Percentiles rank a stretch among this genome's conserved stretches.
These are phyloP conservation scores for Beauveria sp. DNA, from an alignment of 2,329 filamentous ascomycete species.

Conservation along the genomic window DNA sequence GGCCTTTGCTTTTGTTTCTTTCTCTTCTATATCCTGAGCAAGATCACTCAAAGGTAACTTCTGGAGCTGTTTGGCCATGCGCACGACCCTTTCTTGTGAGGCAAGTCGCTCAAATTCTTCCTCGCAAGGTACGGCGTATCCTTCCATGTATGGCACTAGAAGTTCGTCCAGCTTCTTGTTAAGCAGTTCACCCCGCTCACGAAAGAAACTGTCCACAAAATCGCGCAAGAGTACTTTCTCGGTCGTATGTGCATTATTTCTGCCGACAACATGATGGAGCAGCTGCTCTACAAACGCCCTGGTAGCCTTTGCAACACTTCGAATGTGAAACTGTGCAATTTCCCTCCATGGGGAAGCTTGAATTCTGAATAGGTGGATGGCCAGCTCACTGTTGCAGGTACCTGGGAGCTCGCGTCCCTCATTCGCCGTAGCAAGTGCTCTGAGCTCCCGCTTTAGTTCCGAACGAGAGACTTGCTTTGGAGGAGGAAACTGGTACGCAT, in stretches of 20 bases:
- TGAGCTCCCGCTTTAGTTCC: background rate
- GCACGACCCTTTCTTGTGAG: constrained; percentile 12
- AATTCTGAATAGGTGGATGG: constrained; percentile 28
- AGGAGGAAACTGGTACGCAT: background rate
- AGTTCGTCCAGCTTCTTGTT: constrained; percentile 31
- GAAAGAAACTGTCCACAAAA: constrained; percentile 25
- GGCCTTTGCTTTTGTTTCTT: background rate
- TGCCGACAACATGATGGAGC: constrained; percentile 17
- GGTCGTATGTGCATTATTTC: constrained; percentile 11
- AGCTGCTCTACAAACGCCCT: constrained; percentile 31
- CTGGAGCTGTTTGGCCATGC: background rate
- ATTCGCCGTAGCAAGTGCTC: constrained; percentile 24
- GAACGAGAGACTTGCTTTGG: background rate
- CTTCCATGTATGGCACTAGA: constrained; percentile 27
- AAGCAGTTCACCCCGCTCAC: constrained; percentile 22
- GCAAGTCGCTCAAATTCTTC: constrained; percentile 21
- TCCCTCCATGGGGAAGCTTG: constrained; percentile 31
- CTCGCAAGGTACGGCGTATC: constrained; percentile 26
- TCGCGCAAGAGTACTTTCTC: constrained; percentile 17
- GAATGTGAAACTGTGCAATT: constrained; percentile 30
- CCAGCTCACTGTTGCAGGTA: constrained; percentile 28
- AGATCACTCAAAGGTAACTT: background rate
- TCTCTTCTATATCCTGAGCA: background rate
- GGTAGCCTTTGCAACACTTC: constrained; percentile 19
- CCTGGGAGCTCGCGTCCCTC: constrained; percentile 35